Evolutionary conservation across 306 rosid species (phyloP).

Genomic region (Prunus campanulata): DNA sequence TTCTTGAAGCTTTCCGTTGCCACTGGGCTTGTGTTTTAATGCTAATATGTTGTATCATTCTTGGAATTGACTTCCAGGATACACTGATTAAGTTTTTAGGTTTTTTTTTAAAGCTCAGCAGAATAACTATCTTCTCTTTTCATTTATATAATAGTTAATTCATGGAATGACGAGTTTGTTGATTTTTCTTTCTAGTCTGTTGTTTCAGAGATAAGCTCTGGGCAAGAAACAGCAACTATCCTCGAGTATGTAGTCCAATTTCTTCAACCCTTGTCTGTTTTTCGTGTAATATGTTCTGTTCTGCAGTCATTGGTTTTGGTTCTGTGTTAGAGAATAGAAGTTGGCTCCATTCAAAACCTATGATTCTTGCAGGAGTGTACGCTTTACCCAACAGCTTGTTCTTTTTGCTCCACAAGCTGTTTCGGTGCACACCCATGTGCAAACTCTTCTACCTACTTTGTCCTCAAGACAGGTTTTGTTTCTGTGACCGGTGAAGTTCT

Average conservation of each 20-base stretch:
- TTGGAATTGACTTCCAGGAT: not conserved
- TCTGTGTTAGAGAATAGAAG: not conserved
- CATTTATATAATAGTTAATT: not conserved
- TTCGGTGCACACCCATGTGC: slow-evolving; percentile 73
- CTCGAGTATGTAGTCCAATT: slow-evolving; percentile 63
- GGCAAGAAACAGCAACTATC: slow-evolving; percentile 92
- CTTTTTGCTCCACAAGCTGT: slow-evolving; percentile 98
- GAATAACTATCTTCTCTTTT: not conserved
- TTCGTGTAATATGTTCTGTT: slow-evolving; percentile 12
- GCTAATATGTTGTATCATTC: not conserved
- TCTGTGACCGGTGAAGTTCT: slow-evolving; percentile 11
- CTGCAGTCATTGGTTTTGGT: slow-evolving; percentile 3
- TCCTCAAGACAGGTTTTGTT: slow-evolving; percentile 69
- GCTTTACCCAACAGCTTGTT: slow-evolving; percentile 97
- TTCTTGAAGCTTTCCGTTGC: not conserved
- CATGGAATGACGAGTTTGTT: not conserved
- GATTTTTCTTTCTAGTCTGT: slow-evolving; percentile 58
- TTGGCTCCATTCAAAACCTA: slow-evolving; percentile 4
- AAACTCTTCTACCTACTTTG: slow-evolving; percentile 49
- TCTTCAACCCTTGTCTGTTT: not conserved
- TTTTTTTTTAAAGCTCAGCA: not conserved
- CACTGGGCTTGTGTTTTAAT: not conserved
- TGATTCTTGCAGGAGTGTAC: slow-evolving; percentile 69
- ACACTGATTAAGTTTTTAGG: not conserved
- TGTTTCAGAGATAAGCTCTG: slow-evolving; percentile 87